Conservation (phyloP, 306 rosid species). For the Rosa multiflora region DNA sequence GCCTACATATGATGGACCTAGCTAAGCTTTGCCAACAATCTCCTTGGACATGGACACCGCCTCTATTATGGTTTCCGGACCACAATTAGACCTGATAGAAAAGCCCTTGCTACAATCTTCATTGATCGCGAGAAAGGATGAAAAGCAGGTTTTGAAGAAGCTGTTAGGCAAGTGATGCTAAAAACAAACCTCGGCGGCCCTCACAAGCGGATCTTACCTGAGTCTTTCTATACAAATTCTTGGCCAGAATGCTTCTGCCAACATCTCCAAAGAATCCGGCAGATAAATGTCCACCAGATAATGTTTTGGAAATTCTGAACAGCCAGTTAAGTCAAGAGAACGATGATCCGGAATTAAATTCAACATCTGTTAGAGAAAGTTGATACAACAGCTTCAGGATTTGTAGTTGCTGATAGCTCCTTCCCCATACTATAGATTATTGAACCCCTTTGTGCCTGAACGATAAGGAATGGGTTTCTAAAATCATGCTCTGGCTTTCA, state of each 20-base stretch:
- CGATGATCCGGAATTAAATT: conserved; percentile 34
- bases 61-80: conserved; percentile 95
- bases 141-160: conserved; percentile 68
- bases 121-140: conserved; percentile 63
- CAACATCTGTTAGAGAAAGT: conserved; percentile 42
- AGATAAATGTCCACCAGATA: conserved; percentile 80
- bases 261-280: conserved; percentile 58
- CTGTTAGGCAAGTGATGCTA: conserved; percentile 72
- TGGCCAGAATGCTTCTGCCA: conserved; percentile 99
- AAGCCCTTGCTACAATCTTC: conserved; percentile 92
- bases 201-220: conserved; percentile 77
- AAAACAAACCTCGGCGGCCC: conserved; percentile 87
- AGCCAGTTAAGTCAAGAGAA: conserved; percentile 41
- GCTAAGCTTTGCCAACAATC: too few species aligned
- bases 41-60: too few species aligned
- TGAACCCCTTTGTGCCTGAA: conserved; percentile 29
- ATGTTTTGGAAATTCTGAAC: conserved; percentile 54
- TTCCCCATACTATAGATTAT: conserved; percentile 8
- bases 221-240: conserved; percentile 94
- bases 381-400: conserved; percentile 20
- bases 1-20: too few species aligned
- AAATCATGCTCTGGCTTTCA: neutral
- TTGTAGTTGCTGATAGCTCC: conserved; percentile 28
- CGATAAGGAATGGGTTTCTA: conserved; percentile 17
- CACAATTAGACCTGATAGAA: conserved; percentile 87